Evolutionary conservation across 129 eudicot genomes (phyloP), one percentile per base, ranked within the genome.

Genomic region (Chrysanthemum seticuspe): DNA sequence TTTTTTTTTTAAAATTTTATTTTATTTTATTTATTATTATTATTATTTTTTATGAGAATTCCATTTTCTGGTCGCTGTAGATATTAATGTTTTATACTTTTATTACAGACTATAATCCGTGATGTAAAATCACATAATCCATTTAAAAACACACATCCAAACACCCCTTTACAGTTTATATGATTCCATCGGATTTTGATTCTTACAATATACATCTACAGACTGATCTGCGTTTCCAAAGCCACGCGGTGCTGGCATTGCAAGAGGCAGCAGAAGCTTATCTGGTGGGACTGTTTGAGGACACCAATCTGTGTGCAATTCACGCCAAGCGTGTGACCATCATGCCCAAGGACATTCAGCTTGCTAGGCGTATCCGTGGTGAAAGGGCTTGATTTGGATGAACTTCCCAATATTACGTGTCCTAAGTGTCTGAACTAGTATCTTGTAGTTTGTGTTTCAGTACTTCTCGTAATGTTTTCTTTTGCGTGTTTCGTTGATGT

Each of bases 241-340:
- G 86, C 73, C 83, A 82, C 63, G 86, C 80, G 1, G 83, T 82
- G 48, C 52, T 82, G 79, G 82, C 86, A 7, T 74, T 81, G 74
- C 86, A 70, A 74, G 86, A 83, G 74, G 86, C 86, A 8, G 83
- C 83, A 8, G 80, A 78, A 52, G 82, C 82, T 0, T 78, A 83
- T 73, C 78, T 78, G 21, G 86, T 82, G 12, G 79, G 68, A 29
- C 10, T 36, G 45, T 36, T 36, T 36, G 45, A 36, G 45, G 9
- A 36, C 45, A 36, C 45, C 9, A 36, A 36, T 36, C 9, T 36
- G 9, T 36, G 45, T 6, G 45, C 45, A 36, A 36, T 36, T 36
- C 45, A 36, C 45, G 45, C 45, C 45, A 36, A 36, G 45, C 45
- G 9, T 36, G 9, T 36, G 45, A 36, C 9, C 45, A 77, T 68